Evolutionary conservation across 768 basidiomycete genomes (phyloP).

Genomic region (Strobilomyces dryophilus): DNA sequence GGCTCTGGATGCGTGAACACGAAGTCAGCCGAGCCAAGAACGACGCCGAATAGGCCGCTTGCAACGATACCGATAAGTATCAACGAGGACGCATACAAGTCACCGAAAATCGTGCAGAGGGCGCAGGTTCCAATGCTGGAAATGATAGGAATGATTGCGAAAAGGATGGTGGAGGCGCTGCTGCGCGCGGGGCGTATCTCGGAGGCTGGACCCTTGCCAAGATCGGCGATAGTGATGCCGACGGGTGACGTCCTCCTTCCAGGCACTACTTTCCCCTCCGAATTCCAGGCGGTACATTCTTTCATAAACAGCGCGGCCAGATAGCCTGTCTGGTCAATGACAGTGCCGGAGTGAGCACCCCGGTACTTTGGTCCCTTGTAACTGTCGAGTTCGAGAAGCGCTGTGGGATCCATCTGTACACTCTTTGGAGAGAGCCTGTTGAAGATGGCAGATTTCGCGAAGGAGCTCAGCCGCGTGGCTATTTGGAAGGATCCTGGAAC

Average conservation of each 20-base stretch:
- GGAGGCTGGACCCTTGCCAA: constrained; percentile 7
- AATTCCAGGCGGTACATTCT: constrained; percentile 7
- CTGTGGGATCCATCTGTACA: constrained; percentile 14
- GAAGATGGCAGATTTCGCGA: constrained; percentile 11
- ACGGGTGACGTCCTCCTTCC: constrained; percentile 11
- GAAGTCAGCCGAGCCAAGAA: constrained; percentile 23
- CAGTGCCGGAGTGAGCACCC: constrained; percentile 62
- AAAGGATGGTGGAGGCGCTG: constrained; percentile 1
- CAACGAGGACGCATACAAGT: constrained; percentile 28
- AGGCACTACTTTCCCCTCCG: constrained; percentile 8
- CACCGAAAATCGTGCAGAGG: constrained; percentile 16
- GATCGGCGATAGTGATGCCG: constrained; percentile 9
- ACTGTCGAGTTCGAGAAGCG: constrained; percentile 14
- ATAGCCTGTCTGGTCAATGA: constrained; percentile 40
- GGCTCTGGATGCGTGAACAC: constrained; percentile 21
- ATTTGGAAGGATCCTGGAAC: constrained; percentile 30
- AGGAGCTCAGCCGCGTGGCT: constrained; percentile 17
- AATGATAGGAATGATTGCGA: constrained; percentile 18
- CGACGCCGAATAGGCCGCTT: constrained; percentile 25
- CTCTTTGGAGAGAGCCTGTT: constrained; percentile 11
- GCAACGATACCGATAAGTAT: constrained; percentile 31
- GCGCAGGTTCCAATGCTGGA: constrained; percentile 20
- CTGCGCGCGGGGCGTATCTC: constrained; percentile 5
- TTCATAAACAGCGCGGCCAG: constrained; percentile 49
- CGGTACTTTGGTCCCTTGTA: constrained; percentile 49